A percentile compares a stretch with the other conserved stretches of the same genome.
These are phyloP conservation scores for Coprinopsis cinerea DNA, from an alignment of 768 basidiomycete genomes.

Conservation along the genomic window DNA sequence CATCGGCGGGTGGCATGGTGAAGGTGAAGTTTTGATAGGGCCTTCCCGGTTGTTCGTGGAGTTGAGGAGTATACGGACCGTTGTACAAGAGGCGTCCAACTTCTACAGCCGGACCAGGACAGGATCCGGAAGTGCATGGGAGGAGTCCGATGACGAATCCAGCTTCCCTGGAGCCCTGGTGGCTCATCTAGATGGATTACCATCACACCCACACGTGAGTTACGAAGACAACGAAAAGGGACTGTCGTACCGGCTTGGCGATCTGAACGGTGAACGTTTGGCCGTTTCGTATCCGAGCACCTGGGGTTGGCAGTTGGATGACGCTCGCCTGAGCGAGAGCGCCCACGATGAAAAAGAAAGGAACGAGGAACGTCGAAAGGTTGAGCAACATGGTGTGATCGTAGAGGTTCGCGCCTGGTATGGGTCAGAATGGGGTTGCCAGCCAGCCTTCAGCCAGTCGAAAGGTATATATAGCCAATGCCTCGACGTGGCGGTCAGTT, in stretches of 20 bases:
- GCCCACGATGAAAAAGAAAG: slow-evolving; percentile 23
- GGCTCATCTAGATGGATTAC: slow-evolving; percentile 13
- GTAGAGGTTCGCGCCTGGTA: too few relatives aligned
- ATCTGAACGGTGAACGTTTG: slow-evolving; percentile 36
- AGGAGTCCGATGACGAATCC: slow-evolving; percentile 27
- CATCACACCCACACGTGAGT: too few relatives aligned
- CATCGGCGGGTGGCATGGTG: slow-evolving; percentile 17
- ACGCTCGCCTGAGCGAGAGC: slow-evolving; percentile 34
- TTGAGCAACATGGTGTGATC: slow-evolving; percentile 18
- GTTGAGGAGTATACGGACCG: slow-evolving; percentile 24
- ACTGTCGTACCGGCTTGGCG: slow-evolving; percentile 42
- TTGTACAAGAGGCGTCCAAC: slow-evolving; percentile 30
- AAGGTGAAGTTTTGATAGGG: slow-evolving; percentile 28
- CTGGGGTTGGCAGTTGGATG: slow-evolving; percentile 36
- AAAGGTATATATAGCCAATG: too few relatives aligned
- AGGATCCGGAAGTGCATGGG: slow-evolving; percentile 18
- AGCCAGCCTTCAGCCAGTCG: too few relatives aligned
- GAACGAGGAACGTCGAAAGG: slow-evolving; percentile 22
- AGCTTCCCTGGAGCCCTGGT: slow-evolving; percentile 21
- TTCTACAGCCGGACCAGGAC: slow-evolving; percentile 19
- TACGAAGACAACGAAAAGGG: slow-evolving; percentile 18
- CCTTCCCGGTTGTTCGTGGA: slow-evolving; percentile 13
- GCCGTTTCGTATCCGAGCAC: slow-evolving; percentile 30
- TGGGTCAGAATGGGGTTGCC: too few relatives aligned
- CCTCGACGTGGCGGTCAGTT: too few relatives aligned